Conservation (phyloP, 371 early-diverging fungal genomes). For the Entomophthora muscae region DNA sequence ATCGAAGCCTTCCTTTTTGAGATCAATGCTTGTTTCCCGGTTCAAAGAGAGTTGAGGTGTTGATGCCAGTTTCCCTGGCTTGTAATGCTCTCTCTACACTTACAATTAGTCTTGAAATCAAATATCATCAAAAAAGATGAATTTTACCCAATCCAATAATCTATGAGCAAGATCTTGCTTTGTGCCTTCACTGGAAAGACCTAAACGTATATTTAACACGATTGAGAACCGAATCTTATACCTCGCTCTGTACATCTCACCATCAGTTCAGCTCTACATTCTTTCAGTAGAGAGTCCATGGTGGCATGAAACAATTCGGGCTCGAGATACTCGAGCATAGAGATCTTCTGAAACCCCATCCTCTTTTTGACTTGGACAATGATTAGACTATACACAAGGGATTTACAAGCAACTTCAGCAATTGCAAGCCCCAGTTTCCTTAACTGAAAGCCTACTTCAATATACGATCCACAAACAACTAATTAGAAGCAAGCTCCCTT, state of each 20-base stretch:
- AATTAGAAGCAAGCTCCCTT: too few relatives aligned
- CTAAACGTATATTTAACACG: background rate
- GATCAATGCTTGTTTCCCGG: background rate
- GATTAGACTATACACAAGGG: too few relatives aligned
- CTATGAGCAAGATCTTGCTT: background rate
- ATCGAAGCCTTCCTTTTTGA: background rate
- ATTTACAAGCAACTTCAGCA: too few relatives aligned
- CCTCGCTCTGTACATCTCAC: conserved; percentile 6
- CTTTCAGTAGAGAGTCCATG: background rate
- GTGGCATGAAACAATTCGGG: background rate
- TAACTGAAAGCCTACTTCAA: too few relatives aligned
- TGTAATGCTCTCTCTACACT: background rate
- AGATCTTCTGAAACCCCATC: conserved; percentile 2
- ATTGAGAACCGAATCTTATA: background rate
- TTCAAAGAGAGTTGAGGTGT: background rate
- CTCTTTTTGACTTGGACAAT: background rate
- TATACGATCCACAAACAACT: too few relatives aligned
- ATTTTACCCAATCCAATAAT: background rate
- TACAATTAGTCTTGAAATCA: too few relatives aligned
- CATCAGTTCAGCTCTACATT: background rate
- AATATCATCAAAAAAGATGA: too few relatives aligned
- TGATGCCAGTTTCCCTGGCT: background rate
- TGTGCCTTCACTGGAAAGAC: background rate
- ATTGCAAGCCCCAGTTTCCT: too few relatives aligned
- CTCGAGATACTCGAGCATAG: background rate